These are phyloP conservation scores for Cladosporium phlei DNA, from an alignment of 2,329 filamentous ascomycete genomes.

Conservation along the genomic window DNA sequence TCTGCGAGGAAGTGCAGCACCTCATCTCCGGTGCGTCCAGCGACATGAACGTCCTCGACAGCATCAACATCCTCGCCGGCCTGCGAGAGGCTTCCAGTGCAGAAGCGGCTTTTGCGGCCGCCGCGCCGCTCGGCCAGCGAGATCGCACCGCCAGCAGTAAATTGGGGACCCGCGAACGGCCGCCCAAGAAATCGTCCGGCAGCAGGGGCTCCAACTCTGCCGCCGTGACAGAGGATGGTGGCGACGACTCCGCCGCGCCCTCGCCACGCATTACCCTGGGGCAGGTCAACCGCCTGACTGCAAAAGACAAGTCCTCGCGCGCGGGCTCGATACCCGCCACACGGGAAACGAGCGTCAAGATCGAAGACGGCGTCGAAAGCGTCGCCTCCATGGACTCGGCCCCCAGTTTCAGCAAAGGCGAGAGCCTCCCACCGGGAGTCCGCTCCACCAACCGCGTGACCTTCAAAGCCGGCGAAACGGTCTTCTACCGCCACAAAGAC, in stretches of 20 bases:
- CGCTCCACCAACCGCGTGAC: slow-evolving; percentile 29
- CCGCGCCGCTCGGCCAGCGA: slow-evolving; percentile 25
- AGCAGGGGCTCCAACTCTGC: slow-evolving; percentile 21
- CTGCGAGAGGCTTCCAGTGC: slow-evolving; percentile 39
- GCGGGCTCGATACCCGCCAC: slow-evolving; percentile 42
- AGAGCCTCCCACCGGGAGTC: slow-evolving; percentile 4
- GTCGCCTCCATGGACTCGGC: slow-evolving; percentile 41
- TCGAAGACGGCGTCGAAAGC: slow-evolving; percentile 43
- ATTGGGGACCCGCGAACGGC: slow-evolving; percentile 19
- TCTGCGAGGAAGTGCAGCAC: slow-evolving; percentile 42
- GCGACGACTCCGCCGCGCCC: slow-evolving; percentile 29
- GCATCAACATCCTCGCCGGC: slow-evolving; percentile 44
- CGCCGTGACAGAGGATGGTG: slow-evolving; percentile 25
- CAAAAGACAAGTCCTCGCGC: slow-evolving; percentile 36
- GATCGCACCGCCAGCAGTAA: slow-evolving; percentile 26
- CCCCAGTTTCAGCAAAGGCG: slow-evolving; percentile 19
- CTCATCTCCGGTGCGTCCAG: slow-evolving; percentile 41
- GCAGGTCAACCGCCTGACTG: slow-evolving; percentile 21
- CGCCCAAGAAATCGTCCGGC: slow-evolving; percentile 24
- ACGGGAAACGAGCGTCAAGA: slow-evolving; percentile 48
- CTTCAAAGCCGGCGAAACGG: slow-evolving; percentile 41
- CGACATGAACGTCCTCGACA: slow-evolving; percentile 39
- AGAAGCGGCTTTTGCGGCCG: slow-evolving; percentile 37
- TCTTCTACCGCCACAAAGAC: slow-evolving; percentile 46
- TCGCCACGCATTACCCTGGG: slow-evolving; percentile 29